A percentile compares a stretch with the other conserved stretches of the same genome.
Evolutionary conservation across 768 basidiomycete genomes (phyloP).

Genomic region (Rubroboletus pulcherrimus): DNA sequence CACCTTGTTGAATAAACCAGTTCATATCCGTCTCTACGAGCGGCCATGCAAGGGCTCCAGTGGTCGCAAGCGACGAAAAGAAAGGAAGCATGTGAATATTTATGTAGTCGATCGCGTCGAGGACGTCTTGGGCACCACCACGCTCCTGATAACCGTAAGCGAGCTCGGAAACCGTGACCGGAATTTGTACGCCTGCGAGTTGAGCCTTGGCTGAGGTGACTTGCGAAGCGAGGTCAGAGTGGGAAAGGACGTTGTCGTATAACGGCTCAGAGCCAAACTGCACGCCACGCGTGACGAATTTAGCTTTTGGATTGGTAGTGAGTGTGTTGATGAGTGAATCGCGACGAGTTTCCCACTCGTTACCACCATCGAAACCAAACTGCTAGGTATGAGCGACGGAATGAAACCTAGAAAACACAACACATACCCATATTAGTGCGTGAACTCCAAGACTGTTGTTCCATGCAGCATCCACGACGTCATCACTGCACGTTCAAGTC

Average conservation of each 20-base stretch:
- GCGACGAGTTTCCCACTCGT: slow-evolving; percentile 53
- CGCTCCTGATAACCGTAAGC: slow-evolving; percentile 55
- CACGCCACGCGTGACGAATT: slow-evolving; percentile 59
- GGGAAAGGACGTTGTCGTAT: slow-evolving; percentile 52
- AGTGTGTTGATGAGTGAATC: slow-evolving; percentile 49
- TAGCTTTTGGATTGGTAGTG: slow-evolving; percentile 57
- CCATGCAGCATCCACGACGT: slow-evolving; percentile 69
- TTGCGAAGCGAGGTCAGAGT: slow-evolving; percentile 47
- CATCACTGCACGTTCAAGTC: slow-evolving; percentile 36
- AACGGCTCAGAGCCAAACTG: slow-evolving; percentile 74
- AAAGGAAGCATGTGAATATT: slow-evolving; percentile 73
- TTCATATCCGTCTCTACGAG: slow-evolving; percentile 54
- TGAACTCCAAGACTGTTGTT: slow-evolving; percentile 65
- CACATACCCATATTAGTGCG: slow-evolving; percentile 65
- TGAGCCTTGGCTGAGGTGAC: slow-evolving; percentile 47
- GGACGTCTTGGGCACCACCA: slow-evolving; percentile 50
- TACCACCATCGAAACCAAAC: slow-evolving; percentile 38
- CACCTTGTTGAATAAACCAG: slow-evolving; percentile 62
- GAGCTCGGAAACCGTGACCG: slow-evolving; percentile 66
- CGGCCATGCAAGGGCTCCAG: slow-evolving; percentile 61
- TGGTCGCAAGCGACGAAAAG: slow-evolving; percentile 36
- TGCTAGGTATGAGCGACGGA: slow-evolving; percentile 4
- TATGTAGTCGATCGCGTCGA: slow-evolving; percentile 59
- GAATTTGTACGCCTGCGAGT: slow-evolving; percentile 52
- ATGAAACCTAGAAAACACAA: neutral